Percentiles rank a stretch among this genome's conserved stretches.
phyloP scores from a whole-genome alignment of 2,329 filamentous ascomycete genomes.

The Neonectria ditissima region DNA sequence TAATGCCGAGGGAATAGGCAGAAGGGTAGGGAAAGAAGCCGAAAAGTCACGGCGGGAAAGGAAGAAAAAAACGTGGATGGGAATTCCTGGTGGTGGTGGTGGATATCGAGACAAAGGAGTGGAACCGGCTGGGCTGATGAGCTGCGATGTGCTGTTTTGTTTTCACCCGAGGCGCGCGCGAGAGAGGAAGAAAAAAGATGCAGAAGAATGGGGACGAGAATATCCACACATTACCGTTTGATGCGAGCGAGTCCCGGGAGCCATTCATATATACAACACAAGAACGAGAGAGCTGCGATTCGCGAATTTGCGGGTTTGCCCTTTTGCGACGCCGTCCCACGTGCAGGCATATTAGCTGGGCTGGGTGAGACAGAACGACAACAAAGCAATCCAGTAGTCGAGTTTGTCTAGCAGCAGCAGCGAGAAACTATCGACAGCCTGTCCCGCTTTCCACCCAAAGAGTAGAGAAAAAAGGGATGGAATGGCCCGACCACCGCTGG shows the following conservation, averaged over 20 bases:
- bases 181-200: not conserved
- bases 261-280: not conserved
- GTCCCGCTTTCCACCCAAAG: no score
- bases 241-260: not conserved
- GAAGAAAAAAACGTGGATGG: constrained; percentile 6
- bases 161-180: not conserved
- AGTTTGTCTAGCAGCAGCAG: no score
- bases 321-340: not conserved
- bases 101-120: constrained; percentile 31
- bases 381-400: no score
- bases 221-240: not conserved
- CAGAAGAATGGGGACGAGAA: not conserved
- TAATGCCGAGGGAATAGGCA: not conserved
- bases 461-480: no score
- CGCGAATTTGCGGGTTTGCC: no score
- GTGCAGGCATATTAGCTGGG: no score
- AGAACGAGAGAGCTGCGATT: no score
- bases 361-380: no score
- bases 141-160: not conserved
- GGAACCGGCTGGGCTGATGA: constrained; percentile 18
- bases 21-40: not conserved
- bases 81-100: constrained; percentile 12
- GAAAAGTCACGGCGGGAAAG: no score
- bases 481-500: not conserved
- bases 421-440: no score